Percentiles rank a stretch among this genome's conserved stretches.
These are phyloP conservation scores for Globisporangium cederbergense DNA, from an alignment of 352 stramenopile species.

Conservation along the genomic window DNA sequence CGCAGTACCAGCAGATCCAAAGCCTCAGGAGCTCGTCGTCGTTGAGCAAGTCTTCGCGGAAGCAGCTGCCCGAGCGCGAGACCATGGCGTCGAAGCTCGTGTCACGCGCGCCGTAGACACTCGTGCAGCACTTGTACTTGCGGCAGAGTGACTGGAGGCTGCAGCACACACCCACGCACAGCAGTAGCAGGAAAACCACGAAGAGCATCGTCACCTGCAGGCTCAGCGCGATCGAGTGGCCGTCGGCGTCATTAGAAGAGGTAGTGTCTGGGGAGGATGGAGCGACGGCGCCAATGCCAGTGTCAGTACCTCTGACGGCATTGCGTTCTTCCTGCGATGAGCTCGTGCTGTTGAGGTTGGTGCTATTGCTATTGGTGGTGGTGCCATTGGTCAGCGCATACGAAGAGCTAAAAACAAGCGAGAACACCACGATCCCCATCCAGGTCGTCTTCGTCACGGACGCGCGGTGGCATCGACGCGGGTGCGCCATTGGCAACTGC, in stretches of 20 bases:
- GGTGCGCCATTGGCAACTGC: constrained; percentile 1
- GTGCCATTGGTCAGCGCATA: not conserved
- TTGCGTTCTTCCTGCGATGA: not conserved
- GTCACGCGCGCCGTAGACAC: constrained; percentile 9
- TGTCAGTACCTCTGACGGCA: not conserved
- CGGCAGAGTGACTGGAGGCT: constrained; percentile 32
- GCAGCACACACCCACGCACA: constrained; percentile 28
- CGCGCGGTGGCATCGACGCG: not conserved
- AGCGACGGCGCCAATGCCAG: not conserved
- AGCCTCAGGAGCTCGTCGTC: constrained; percentile 49
- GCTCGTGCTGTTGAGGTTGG: not conserved
- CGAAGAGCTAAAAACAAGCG: not conserved
- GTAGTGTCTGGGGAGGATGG: not conserved
- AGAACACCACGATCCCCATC: not conserved
- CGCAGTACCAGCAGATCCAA: constrained; percentile 50
- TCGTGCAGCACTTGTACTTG: constrained; percentile 24
- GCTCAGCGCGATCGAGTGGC: constrained; percentile 5
- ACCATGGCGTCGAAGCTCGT: constrained; percentile 24
- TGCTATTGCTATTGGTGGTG: not conserved
- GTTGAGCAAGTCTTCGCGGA: constrained; percentile 45
- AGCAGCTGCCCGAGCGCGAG: constrained; percentile 27
- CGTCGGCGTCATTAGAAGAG: not conserved
- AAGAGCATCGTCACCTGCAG: constrained; percentile 31
- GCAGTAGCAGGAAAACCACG: constrained; percentile 33
- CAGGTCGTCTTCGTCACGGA: not conserved